Evolutionary conservation across 129 eudicot genomes (phyloP).

Genomic region (Arctium minus): DNA sequence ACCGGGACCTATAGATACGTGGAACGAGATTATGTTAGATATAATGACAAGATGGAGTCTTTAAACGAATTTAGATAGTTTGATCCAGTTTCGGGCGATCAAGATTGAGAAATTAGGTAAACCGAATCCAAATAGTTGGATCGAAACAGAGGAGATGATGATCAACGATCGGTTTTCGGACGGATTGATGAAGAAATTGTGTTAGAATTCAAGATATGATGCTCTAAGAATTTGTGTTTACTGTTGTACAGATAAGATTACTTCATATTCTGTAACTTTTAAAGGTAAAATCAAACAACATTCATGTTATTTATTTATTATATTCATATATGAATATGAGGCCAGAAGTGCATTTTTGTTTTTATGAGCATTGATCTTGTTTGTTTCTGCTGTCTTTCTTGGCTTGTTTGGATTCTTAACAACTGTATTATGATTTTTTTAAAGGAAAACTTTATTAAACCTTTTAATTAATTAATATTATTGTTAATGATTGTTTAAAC

Average conservation of each 20-base stretch:
- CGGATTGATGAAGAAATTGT: not conserved
- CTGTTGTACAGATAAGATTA: slow-evolving; percentile 24
- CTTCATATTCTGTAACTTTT: not conserved
- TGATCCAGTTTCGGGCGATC: not conserved
- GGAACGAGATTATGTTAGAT: slow-evolving; percentile 90
- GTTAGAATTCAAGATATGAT: not conserved
- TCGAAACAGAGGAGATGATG: not conserved
- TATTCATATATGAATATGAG: slow-evolving; percentile 1
- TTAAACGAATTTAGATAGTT: not conserved
- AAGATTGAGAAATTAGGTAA: slow-evolving; percentile 1
- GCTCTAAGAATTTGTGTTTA: slow-evolving; percentile 10
- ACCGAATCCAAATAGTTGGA: not conserved
- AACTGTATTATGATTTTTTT: slow-evolving; percentile 14
- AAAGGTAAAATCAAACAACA: slow-evolving; percentile 13
- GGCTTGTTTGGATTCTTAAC: slow-evolving; percentile 28
- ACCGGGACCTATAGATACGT: slow-evolving; percentile 92
- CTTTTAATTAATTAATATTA: not conserved
- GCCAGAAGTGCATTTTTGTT: slow-evolving; percentile 18
- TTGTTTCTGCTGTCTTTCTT: slow-evolving; percentile 27
- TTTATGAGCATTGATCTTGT: slow-evolving; percentile 20
- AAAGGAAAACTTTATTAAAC: not conserved
- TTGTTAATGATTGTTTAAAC: slow-evolving; percentile 15
- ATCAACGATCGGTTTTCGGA: not conserved
- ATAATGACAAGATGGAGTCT: slow-evolving; percentile 64
- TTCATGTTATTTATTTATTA: slow-evolving; percentile 11